Conservation (phyloP, 768 basidiomycete species). For the Leccinum variicolor region DNA sequence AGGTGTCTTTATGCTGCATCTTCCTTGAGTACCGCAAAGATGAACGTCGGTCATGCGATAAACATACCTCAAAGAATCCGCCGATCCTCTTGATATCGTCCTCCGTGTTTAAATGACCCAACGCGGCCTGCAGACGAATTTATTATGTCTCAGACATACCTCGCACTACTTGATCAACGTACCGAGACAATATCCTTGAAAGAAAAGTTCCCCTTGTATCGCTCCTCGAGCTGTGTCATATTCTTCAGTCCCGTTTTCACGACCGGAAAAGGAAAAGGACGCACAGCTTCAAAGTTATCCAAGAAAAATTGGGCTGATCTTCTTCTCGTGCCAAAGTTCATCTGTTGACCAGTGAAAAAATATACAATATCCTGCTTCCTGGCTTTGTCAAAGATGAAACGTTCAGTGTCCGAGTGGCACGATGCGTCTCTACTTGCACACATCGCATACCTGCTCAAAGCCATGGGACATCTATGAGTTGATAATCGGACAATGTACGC, state of each 20-base stretch:
- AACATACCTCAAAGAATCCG: slow-evolving; percentile 71
- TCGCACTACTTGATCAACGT: slow-evolving; percentile 12
- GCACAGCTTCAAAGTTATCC: slow-evolving; percentile 62
- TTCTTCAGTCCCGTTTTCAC: neutral
- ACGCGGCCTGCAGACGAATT: slow-evolving; percentile 29
- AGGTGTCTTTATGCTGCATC: slow-evolving; percentile 58
- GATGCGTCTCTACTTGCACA: slow-evolving; percentile 52
- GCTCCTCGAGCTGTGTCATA: slow-evolving; percentile 51
- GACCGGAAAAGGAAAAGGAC: slow-evolving; percentile 18
- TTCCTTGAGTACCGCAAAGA: neutral
- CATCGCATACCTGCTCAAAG: slow-evolving; percentile 53
- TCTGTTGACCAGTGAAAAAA: slow-evolving; percentile 57
- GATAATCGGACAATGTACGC: slow-evolving; percentile 20
- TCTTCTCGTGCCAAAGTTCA: slow-evolving; percentile 55
- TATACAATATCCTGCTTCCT: slow-evolving; percentile 61
- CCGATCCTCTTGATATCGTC: slow-evolving; percentile 61
- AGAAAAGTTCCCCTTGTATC: slow-evolving; percentile 68
- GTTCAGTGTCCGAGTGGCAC: slow-evolving; percentile 60
- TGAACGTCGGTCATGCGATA: neutral
- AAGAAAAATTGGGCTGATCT: slow-evolving; percentile 60
- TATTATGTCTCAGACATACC: neutral
- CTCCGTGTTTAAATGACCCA: slow-evolving; percentile 56
- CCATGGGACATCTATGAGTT: neutral
- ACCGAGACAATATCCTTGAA: slow-evolving; percentile 54
- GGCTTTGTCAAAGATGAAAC: slow-evolving; percentile 51